phyloP scores from a whole-genome alignment of 192 early-diverging fungal species.

The Powellomyces hirtus region DNA sequence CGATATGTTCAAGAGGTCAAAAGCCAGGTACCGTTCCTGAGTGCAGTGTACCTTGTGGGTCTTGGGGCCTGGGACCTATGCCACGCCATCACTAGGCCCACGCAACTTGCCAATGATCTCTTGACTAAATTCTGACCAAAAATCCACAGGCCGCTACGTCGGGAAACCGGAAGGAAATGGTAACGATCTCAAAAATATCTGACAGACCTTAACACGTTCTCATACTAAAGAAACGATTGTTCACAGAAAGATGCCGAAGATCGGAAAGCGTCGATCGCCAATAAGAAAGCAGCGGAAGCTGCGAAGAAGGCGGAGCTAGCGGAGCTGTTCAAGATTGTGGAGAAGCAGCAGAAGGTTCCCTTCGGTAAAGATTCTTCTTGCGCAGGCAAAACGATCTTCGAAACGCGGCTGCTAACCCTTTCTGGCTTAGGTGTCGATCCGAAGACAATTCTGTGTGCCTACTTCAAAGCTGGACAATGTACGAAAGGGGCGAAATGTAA shows the following conservation, averaged over 20 bases:
- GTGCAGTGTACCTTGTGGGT: too few species aligned
- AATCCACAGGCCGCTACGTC: constrained; percentile 37
- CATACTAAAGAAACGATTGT: too few species aligned
- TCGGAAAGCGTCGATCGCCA: constrained; percentile 53
- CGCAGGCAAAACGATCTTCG: background rate
- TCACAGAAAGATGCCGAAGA: constrained; percentile 64
- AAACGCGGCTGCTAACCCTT: background rate
- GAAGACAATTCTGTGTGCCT: constrained; percentile 89
- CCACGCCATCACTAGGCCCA: too few species aligned
- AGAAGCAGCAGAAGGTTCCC: constrained; percentile 87
- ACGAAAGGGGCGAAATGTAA: constrained; percentile 92
- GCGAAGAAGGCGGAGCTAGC: constrained; percentile 87
- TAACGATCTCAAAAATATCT: too few species aligned
- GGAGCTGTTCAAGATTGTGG: constrained; percentile 87
- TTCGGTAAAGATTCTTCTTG: constrained; percentile 59
- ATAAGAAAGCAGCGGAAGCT: constrained; percentile 78
- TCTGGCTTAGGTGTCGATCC: constrained; percentile 72
- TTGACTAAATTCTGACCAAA: background rate
- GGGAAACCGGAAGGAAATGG: constrained; percentile 51
- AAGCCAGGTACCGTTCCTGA: constrained; percentile 76
- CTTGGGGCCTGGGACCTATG: too few species aligned
- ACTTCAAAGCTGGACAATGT: constrained; percentile 90
- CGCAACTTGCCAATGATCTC: background rate
- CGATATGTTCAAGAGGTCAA: constrained; percentile 91
- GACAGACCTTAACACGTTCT: background rate